Evolutionary conservation across 202 grass and related monocot genomes (phyloP).

Genomic region (Panicum virgatum): DNA sequence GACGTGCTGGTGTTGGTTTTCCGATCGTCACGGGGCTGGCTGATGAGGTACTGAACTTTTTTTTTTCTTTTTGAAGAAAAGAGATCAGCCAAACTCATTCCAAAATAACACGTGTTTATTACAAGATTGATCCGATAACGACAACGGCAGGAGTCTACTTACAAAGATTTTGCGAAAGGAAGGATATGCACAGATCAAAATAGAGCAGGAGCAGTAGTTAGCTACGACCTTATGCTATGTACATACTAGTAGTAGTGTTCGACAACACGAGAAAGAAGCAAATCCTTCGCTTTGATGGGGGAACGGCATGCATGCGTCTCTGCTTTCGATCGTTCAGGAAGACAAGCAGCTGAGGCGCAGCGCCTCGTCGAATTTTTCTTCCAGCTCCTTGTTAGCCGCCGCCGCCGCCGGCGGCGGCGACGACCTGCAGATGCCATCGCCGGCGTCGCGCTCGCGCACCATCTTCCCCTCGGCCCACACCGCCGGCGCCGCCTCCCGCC

Average conservation of each 20-base stretch:
- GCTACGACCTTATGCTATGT: neutral
- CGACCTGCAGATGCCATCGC: neutral
- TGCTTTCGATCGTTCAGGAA: constrained; percentile 29
- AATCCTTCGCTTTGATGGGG: neutral
- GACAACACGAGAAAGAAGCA: neutral
- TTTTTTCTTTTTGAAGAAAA: neutral
- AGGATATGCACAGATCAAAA: neutral
- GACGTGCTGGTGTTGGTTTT: neutral
- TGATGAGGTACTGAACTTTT: neutral
- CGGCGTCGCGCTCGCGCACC: neutral
- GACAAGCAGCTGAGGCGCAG: constrained; percentile 72
- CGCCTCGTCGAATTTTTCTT: constrained; percentile 66
- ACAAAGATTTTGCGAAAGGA: neutral
- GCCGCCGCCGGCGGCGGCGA: neutral
- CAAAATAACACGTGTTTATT: neutral
- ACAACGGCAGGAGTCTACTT: neutral
- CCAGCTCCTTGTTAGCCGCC: neutral
- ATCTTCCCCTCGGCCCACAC: neutral
- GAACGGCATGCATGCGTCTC: neutral
- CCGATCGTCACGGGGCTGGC: neutral
- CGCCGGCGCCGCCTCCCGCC: neutral
- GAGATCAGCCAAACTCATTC: neutral
- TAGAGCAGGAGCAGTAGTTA: neutral
- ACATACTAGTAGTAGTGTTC: no score
- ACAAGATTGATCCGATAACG: neutral